These are phyloP conservation scores for Geotrichum klebahnii DNA, from an alignment of 1,139 yeast species.

Conservation along the genomic window DNA sequence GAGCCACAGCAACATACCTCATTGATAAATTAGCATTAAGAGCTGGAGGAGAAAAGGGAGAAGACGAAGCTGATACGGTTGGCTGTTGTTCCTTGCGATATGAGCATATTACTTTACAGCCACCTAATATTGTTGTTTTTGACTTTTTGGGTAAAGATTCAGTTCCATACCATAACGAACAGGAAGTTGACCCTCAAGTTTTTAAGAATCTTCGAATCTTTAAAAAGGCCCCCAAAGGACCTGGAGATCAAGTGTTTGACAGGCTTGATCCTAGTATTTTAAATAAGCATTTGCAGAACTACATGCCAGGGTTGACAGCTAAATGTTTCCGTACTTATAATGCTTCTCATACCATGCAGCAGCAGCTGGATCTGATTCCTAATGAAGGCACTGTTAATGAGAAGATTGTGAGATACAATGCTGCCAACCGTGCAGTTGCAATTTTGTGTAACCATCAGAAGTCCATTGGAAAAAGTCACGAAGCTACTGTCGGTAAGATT, in stretches of 20 bases:
- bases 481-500: conserved; percentile 71
- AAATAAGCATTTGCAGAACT: conserved; percentile 80
- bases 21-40: conserved; percentile 93
- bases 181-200: conserved; percentile 82
- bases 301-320: conserved; percentile 92
- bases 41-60: conserved; percentile 98
- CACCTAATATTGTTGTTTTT: conserved; percentile 84
- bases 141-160: conserved; percentile 97
- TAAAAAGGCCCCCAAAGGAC: conserved; percentile 80
- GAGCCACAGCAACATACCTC: conserved; percentile 89
- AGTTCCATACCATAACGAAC: conserved; percentile 86
- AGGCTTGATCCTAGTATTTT: conserved; percentile 77
- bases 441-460: conserved; percentile 96
- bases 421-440: conserved; percentile 93
- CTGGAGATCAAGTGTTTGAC: conserved; percentile 91
- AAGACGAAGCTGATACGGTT: conserved; percentile 96
- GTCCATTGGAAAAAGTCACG: conserved; percentile 81
- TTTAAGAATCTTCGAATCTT: conserved; percentile 83
- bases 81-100: conserved; percentile 93
- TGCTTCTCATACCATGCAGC: conserved; percentile 96
- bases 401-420: conserved; percentile 81
- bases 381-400: conserved; percentile 85
- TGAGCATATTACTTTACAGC: conserved; percentile 81
- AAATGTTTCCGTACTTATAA: conserved; percentile 96
- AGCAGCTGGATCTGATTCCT: conserved; percentile 75